Conservation (phyloP, 345 rosid genomes). For the Zanthoxylum bungeanum region DNA sequence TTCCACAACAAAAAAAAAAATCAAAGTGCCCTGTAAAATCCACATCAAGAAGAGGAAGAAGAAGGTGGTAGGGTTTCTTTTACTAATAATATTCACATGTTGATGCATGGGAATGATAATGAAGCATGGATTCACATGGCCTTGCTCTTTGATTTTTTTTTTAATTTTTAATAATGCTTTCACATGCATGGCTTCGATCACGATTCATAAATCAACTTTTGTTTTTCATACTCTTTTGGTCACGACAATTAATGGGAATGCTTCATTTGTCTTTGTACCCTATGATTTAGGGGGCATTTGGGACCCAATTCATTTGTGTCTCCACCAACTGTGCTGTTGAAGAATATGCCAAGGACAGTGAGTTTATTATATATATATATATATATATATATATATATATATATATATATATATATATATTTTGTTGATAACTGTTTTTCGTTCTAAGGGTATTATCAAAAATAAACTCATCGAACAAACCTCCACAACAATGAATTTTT, state of each 20-base stretch:
- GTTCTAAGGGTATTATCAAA: too few species aligned
- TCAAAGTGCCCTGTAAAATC: background rate
- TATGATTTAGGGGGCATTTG: slow-evolving; percentile 20
- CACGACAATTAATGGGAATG: slow-evolving; percentile 13
- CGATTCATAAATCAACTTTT: slow-evolving; percentile 20
- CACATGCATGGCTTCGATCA: slow-evolving; percentile 20
- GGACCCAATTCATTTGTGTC: slow-evolving; percentile 23
- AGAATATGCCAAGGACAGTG: too few species aligned
- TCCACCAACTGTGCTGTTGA: too few species aligned
- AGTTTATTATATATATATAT: too few species aligned
- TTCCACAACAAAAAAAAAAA: background rate
- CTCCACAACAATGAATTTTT: too few species aligned
- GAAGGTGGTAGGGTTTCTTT: background rate
- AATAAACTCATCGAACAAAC: too few species aligned
- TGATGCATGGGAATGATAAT: slow-evolving; percentile 12
- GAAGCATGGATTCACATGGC: slow-evolving; percentile 29
- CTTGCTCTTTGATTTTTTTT: slow-evolving; percentile 4
- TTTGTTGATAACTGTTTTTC: too few species aligned
- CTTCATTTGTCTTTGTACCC: slow-evolving; percentile 14
- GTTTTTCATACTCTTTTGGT: slow-evolving; percentile 19
- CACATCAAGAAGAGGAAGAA: background rate
- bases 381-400: too few species aligned
- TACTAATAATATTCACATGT: slow-evolving; percentile 27
- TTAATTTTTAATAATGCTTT: too few species aligned
- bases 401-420: too few species aligned